Conservation (phyloP, 148 eudicot genomes). For the Silene conica region DNA sequence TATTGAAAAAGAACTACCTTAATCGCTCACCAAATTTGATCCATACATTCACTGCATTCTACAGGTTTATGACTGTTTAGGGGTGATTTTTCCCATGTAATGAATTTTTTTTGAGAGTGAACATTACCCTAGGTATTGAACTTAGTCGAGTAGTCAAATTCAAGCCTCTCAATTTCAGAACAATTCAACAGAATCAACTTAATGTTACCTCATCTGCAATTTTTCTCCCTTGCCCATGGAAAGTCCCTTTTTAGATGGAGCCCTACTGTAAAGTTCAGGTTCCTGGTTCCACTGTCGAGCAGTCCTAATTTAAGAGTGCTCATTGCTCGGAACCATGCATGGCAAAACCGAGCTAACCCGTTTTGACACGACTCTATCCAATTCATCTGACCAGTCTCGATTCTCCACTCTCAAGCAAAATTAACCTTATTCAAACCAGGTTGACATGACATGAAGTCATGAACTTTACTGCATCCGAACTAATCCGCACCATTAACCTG, state of each 20-base stretch:
- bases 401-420: neutral
- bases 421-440: neutral
- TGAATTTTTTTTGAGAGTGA: neutral
- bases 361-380: neutral
- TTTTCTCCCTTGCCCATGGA: slow-evolving; percentile 10
- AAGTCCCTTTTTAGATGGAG: slow-evolving; percentile 20
- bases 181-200: slow-evolving; percentile 15
- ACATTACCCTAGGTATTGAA: slow-evolving; percentile 7
- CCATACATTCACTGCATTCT: neutral
- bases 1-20: neutral
- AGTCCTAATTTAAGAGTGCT: slow-evolving; percentile 14
- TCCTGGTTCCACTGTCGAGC: slow-evolving; percentile 18
- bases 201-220: slow-evolving; percentile 17
- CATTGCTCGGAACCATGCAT: neutral
- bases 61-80: neutral
- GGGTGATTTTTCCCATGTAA: neutral
- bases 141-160: slow-evolving; percentile 8
- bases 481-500: neutral
- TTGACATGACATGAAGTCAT: neutral
- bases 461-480: neutral
- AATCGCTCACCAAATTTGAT: neutral
- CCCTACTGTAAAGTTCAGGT: slow-evolving; percentile 29
- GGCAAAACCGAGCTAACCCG: neutral
- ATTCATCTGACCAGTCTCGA: neutral
- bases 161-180: neutral